Conservation (phyloP, 2,329 filamentous ascomycete species). For the Zopfia rhizophila region DNA sequence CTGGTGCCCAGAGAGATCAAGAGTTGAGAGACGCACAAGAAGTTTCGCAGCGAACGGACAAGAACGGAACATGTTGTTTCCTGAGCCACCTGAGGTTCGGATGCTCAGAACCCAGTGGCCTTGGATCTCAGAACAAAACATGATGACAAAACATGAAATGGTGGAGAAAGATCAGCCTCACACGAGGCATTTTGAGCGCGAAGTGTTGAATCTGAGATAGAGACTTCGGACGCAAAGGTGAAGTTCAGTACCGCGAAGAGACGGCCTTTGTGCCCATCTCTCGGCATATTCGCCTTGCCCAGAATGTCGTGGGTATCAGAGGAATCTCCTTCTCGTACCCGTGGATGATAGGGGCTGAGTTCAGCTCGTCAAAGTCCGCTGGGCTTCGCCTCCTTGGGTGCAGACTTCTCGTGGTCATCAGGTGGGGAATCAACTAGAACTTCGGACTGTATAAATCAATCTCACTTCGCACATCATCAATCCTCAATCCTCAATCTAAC, state of each 20-base stretch:
- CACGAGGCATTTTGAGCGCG: no score
- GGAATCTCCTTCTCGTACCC: no score
- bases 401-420: conserved; percentile 34
- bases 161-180: no score
- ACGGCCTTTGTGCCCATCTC: no score
- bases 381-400: conserved; percentile 40
- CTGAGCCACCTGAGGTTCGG: conserved; percentile 19
- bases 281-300: no score
- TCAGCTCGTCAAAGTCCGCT: conserved; percentile 30
- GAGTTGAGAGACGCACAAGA: conserved; percentile 18
- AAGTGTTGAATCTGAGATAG: no score
- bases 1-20: background rate
- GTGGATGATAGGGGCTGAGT: conserved; percentile 43
- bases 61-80: conserved; percentile 34
- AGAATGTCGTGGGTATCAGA: no score
- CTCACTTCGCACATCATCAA: conserved; percentile 17
- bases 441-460: conserved; percentile 28
- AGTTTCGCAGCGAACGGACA: conserved; percentile 28
- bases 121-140: no score
- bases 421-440: conserved; percentile 25
- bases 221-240: no score
- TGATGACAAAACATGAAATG: no score
- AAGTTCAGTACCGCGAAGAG: no score
- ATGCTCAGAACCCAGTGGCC: no score
- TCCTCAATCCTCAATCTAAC: conserved; percentile 22